Percentiles rank a stretch among this genome's conserved stretches.
phyloP scores from a whole-genome alignment of 306 rosid species.

The Morella rubra region DNA sequence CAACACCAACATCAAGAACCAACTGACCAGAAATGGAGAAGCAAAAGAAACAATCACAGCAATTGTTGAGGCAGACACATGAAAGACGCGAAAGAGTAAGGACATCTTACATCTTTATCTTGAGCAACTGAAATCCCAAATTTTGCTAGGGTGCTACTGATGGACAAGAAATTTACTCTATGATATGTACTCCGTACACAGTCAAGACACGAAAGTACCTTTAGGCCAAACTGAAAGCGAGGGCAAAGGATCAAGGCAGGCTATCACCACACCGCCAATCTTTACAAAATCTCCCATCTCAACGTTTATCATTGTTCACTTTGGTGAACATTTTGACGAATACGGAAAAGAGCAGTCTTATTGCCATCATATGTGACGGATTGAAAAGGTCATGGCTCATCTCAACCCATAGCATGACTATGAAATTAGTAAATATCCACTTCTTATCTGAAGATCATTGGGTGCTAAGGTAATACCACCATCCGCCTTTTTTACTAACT shows the following conservation, averaged over 20 bases:
- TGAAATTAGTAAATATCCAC: too few species aligned
- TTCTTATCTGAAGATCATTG: too few species aligned
- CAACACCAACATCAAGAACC: neutral
- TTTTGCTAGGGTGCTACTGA: too few species aligned
- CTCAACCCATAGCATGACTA: too few species aligned
- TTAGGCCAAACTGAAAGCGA: neutral
- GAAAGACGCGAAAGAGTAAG: neutral
- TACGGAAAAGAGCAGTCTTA: neutral
- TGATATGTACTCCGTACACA: neutral
- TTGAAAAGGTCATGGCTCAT: too few species aligned
- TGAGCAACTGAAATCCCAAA: too few species aligned
- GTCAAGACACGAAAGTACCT: neutral
- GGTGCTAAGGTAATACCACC: too few species aligned
- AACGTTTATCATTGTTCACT: neutral
- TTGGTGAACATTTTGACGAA: neutral
- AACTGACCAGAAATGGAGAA: neutral
- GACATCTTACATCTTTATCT: neutral
- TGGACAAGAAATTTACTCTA: neutral
- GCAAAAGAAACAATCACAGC: neutral
- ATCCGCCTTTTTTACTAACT: too few species aligned
- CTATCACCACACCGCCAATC: neutral
- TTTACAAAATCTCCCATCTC: too few species aligned
- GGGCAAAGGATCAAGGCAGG: neutral
- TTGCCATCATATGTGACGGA: too few species aligned
- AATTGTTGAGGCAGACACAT: neutral